Percentiles rank a stretch among this genome's conserved stretches.
Conservation (phyloP, 805 yeast genomes). For the Novakomyces olei region DNA sequence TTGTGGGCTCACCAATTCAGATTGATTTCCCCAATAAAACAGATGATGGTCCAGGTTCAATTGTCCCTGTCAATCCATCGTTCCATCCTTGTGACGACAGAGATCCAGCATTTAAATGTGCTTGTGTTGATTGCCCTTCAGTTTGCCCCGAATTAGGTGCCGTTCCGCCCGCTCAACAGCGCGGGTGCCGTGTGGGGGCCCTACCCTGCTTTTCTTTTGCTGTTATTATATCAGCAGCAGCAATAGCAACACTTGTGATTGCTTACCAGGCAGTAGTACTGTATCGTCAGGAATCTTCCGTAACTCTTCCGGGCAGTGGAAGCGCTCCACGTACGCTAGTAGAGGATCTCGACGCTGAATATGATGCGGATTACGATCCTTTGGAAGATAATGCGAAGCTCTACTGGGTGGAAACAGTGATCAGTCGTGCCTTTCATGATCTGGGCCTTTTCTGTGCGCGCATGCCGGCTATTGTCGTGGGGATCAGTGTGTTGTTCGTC, state of each 20-base stretch:
- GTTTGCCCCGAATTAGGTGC: conserved; percentile 53
- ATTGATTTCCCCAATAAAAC: conserved; percentile 59
- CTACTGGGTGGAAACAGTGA: conserved; percentile 21
- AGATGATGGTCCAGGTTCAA: conserved; percentile 11
- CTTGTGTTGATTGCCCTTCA: conserved; percentile 72
- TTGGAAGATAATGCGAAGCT: conserved; percentile 29
- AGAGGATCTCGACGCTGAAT: conserved; percentile 20
- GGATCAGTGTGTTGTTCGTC: conserved; percentile 21
- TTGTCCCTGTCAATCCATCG: conserved; percentile 8
- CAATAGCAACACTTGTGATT: no score
- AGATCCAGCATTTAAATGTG: conserved; percentile 39
- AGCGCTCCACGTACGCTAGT: conserved; percentile 16
- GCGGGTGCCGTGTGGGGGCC: conserved; percentile 35
- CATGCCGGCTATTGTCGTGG: conserved; percentile 34
- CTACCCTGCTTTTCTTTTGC: conserved; percentile 56
- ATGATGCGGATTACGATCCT: conserved; percentile 16
- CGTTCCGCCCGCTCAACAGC: conserved; percentile 11
- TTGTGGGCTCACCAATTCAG: conserved; percentile 85
- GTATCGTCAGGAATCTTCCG: no score
- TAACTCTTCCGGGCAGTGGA: no score
- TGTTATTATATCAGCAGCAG: conserved; percentile 31
- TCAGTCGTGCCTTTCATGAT: no score
- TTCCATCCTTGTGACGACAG: conserved; percentile 35
- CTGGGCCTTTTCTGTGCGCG: conserved; percentile 39
- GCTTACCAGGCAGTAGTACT: conserved; percentile 8